phyloP scores from a whole-genome alignment of 1,284 basidiomycete genomes.

The Polyporus tsugae region DNA sequence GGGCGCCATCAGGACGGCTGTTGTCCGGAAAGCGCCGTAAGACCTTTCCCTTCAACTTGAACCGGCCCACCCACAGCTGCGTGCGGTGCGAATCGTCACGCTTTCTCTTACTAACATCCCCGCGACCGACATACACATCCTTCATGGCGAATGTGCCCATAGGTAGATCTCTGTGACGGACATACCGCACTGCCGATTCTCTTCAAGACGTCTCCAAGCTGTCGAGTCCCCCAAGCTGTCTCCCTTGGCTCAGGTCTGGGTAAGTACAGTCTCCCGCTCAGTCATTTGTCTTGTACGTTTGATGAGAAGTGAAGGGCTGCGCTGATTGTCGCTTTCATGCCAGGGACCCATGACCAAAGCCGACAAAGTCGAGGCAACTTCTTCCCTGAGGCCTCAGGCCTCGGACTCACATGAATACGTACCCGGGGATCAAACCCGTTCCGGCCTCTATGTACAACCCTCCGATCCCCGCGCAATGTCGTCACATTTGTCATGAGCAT shows the following conservation, averaged over 20 bases:
- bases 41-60: neutral
- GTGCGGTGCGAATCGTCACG: neutral
- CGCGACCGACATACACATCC: neutral
- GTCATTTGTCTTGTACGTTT: neutral
- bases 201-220: neutral
- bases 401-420: neutral
- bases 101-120: neutral
- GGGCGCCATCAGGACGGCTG: neutral
- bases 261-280: neutral
- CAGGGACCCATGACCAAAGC: neutral
- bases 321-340: neutral
- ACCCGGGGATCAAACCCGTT: neutral
- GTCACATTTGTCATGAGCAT: conserved; percentile 1
- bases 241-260: neutral
- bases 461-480: conserved; percentile 1
- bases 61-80: neutral
- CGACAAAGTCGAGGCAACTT: neutral
- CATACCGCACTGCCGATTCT: neutral
- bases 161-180: neutral
- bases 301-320: neutral
- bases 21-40: neutral
- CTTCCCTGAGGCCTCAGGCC: neutral
- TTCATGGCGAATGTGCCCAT: neutral
- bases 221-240: neutral
- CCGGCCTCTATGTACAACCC: neutral